Evolutionary conservation across 2,329 filamentous ascomycete species (phyloP).

Genomic region (Chaetomiaceae sp.): DNA sequence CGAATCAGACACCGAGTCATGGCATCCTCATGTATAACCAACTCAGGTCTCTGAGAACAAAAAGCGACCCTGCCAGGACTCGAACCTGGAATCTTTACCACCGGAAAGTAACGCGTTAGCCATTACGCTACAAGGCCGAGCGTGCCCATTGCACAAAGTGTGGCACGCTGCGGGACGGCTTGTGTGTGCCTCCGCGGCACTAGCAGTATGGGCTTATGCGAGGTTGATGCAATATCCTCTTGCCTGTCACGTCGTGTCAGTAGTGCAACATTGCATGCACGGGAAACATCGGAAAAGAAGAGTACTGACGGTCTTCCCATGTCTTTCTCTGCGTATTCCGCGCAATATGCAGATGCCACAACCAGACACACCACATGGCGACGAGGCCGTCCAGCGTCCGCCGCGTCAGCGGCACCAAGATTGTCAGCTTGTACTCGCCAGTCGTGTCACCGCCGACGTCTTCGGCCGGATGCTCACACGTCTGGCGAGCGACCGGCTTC

Average conservation of each 20-base stretch:
- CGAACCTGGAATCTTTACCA: too few species aligned
- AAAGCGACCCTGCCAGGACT: too few species aligned
- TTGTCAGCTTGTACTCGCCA: slow-evolving; percentile 5
- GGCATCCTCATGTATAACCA: too few species aligned
- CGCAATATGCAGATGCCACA: slow-evolving; percentile 15
- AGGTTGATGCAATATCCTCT: background rate
- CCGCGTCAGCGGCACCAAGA: slow-evolving; percentile 13
- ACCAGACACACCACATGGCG: slow-evolving; percentile 19
- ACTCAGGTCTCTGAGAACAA: too few species aligned
- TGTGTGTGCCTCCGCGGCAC: too few species aligned
- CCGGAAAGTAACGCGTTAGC: too few species aligned
- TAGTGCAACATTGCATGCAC: too few species aligned
- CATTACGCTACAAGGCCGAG: too few species aligned
- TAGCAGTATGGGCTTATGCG: background rate
- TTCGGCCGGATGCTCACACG: too few species aligned
- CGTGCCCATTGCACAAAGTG: too few species aligned
- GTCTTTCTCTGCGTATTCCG: background rate
- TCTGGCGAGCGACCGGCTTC: slow-evolving; percentile 8
- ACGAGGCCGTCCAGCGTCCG: slow-evolving; percentile 13
- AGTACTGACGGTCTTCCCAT: slow-evolving; percentile 12
- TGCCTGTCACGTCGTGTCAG: slow-evolving; percentile 1
- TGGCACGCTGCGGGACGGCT: too few species aligned
- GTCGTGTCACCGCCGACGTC: background rate
- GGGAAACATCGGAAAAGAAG: background rate
- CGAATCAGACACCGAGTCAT: too few species aligned